phyloP scores from a whole-genome alignment of 495 filamentous ascomycete genomes.

The Aspergillus funiculosus region DNA sequence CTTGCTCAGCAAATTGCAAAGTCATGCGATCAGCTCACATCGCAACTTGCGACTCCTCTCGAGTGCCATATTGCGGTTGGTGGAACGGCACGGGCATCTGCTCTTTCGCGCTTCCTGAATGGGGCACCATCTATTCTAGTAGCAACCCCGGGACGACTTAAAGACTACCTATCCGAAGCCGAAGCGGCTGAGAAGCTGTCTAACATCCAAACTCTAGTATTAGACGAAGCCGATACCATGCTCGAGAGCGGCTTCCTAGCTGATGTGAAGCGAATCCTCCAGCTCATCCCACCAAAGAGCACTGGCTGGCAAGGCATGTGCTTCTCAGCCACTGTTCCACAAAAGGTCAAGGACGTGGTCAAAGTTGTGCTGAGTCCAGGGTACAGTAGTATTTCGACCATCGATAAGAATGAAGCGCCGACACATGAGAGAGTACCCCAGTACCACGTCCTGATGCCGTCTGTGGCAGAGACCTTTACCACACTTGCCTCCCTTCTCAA shows the following conservation, averaged over 20 bases:
- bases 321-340: constrained; percentile 64
- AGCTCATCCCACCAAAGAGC: constrained; percentile 51
- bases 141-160: constrained; percentile 58
- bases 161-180: constrained; percentile 53
- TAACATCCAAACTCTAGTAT: constrained; percentile 52
- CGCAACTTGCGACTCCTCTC: constrained; percentile 32
- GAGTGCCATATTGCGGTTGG: constrained; percentile 51
- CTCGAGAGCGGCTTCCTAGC: constrained; percentile 52
- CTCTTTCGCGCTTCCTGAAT: constrained; percentile 41
- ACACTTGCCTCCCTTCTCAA: constrained; percentile 44
- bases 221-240: constrained; percentile 66
- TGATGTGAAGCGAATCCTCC: background rate
- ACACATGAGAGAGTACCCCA: constrained; percentile 60
- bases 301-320: constrained; percentile 62
- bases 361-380: constrained; percentile 49
- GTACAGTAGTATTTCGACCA: constrained; percentile 57
- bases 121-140: constrained; percentile 51
- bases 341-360: constrained; percentile 56
- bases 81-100: constrained; percentile 45
- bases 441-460: constrained; percentile 50
- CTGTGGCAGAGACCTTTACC: constrained; percentile 48
- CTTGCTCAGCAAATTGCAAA: constrained; percentile 62
- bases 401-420: constrained; percentile 53
- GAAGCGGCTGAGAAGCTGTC: constrained; percentile 37
- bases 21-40: constrained; percentile 48